phyloP scores from a whole-genome alignment of 768 basidiomycete species.

The Xerocomellus amylosporus region DNA sequence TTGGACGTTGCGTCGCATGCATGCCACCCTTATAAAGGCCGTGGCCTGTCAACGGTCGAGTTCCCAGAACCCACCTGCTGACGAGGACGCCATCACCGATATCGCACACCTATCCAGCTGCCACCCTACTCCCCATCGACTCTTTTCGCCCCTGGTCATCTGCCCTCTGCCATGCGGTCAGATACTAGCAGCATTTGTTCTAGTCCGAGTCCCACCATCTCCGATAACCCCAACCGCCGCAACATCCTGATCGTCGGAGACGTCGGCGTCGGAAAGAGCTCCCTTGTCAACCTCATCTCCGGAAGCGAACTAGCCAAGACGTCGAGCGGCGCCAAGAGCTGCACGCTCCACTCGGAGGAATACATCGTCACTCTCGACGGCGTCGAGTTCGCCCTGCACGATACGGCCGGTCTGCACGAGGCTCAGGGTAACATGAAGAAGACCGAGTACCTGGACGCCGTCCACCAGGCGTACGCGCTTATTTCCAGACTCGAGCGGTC shows the following conservation, averaged over 20 bases:
- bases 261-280: slow-evolving; percentile 38
- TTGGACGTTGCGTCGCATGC: slow-evolving; percentile 1
- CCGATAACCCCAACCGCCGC: slow-evolving; percentile 13
- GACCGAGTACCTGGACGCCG: slow-evolving; percentile 23
- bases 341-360: slow-evolving; percentile 32
- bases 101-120: background rate
- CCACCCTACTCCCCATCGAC: background rate
- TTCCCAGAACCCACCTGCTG: background rate
- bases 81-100: background rate
- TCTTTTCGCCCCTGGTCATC: background rate
- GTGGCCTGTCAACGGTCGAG: background rate
- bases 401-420: slow-evolving; percentile 31
- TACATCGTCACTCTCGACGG: slow-evolving; percentile 21
- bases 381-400: slow-evolving; percentile 22
- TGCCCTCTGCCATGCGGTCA: slow-evolving; percentile 7
- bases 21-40: slow-evolving; percentile 12
- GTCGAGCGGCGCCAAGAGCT: slow-evolving; percentile 33
- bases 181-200: slow-evolving; percentile 9
- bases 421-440: slow-evolving; percentile 24
- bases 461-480: slow-evolving; percentile 33
- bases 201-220: slow-evolving; percentile 13
- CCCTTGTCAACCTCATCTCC: slow-evolving; percentile 40
- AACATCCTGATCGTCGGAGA: slow-evolving; percentile 30
- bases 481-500: slow-evolving; percentile 30
- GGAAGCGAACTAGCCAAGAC: slow-evolving; percentile 25